Conservation (phyloP, 495 filamentous ascomycete genomes). For the Neurospora discreta region DNA sequence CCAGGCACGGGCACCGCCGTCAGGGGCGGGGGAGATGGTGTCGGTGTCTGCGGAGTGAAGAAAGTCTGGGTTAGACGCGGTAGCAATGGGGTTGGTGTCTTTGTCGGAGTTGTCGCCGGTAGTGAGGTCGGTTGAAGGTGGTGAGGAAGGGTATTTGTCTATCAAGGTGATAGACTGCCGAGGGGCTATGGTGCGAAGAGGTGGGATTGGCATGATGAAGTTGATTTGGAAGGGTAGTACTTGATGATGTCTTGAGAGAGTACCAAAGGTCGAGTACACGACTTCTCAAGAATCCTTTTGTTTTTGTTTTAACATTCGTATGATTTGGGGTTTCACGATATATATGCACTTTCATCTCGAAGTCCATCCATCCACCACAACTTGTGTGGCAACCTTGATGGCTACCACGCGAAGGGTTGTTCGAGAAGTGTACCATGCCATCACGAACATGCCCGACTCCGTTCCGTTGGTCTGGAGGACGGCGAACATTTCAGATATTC, state of each 20-base stretch:
- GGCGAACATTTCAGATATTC: neutral
- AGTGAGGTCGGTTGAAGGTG: neutral
- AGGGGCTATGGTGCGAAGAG: neutral
- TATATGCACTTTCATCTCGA: neutral
- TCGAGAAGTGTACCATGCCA: neutral
- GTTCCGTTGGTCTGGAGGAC: neutral
- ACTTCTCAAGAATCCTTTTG: neutral
- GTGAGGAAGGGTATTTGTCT: neutral
- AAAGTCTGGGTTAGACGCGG: neutral
- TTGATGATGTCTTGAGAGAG: neutral
- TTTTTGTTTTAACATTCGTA: neutral
- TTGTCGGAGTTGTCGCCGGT: neutral
- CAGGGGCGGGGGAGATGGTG: conserved; percentile 5
- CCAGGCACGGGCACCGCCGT: conserved; percentile 18
- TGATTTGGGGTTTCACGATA: neutral
- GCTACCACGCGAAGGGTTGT: neutral
- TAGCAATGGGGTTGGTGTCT: neutral
- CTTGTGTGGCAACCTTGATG: neutral
- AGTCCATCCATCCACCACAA: neutral
- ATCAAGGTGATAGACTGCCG: neutral
- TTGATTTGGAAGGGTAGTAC: neutral
- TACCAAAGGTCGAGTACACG: neutral
- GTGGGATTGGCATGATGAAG: neutral
- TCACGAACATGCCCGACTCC: neutral
- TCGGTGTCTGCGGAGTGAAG: neutral